phyloP scores from a whole-genome alignment of 2,329 filamentous ascomycete genomes.

The Pseudogymnoascus sp. region DNA sequence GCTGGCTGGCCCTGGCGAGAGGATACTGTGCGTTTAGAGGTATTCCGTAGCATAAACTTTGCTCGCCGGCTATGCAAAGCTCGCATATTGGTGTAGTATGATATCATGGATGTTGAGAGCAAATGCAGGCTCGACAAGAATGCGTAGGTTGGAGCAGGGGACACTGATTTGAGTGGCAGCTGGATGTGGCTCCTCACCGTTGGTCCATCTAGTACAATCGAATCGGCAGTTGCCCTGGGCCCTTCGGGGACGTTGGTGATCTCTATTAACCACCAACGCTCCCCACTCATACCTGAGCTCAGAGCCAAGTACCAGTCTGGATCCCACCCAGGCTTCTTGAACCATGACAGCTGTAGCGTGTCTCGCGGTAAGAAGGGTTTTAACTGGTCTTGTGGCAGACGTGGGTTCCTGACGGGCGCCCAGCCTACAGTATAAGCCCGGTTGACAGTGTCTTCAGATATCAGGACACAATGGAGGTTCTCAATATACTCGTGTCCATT shows the following conservation, averaged over 20 bases:
- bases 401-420: slow-evolving; percentile 40
- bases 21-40: slow-evolving; percentile 20
- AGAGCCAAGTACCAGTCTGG: slow-evolving; percentile 65
- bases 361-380: slow-evolving; percentile 54
- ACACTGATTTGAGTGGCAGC: slow-evolving; percentile 24
- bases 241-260: slow-evolving; percentile 25
- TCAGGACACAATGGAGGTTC: slow-evolving; percentile 51
- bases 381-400: slow-evolving; percentile 44
- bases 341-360: slow-evolving; percentile 57
- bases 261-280: slow-evolving; percentile 71
- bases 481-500: slow-evolving; percentile 54
- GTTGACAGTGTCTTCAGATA: slow-evolving; percentile 54
- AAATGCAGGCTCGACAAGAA: slow-evolving; percentile 31
- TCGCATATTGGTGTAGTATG: slow-evolving; percentile 32
- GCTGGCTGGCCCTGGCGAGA: slow-evolving; percentile 23
- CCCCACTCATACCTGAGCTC: slow-evolving; percentile 62
- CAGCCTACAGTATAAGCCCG: slow-evolving; percentile 59
- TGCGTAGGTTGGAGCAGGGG: slow-evolving; percentile 25
- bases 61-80: slow-evolving; percentile 25
- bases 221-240: background rate
- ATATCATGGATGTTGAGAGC: slow-evolving; percentile 32
- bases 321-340: slow-evolving; percentile 65
- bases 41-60: slow-evolving; percentile 23
- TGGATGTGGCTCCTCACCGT: slow-evolving; percentile 21
- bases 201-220: slow-evolving; percentile 6